Evolutionary conservation across 2,329 filamentous ascomycete species (phyloP), one percentile per base, ranked within the genome.

Genomic region (Penicillium sp.): DNA sequence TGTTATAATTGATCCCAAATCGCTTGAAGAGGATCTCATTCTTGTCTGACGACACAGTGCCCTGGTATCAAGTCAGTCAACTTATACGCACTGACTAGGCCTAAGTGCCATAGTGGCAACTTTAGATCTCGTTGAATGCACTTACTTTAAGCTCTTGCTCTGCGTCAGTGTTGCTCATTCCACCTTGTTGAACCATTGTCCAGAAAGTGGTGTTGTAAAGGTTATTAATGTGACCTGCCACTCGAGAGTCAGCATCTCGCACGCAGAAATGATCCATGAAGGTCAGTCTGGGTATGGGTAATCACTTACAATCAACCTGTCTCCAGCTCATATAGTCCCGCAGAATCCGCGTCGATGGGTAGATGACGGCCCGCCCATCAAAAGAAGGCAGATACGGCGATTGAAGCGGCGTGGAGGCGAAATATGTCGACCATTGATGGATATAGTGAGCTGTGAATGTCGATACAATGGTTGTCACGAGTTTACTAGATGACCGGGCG

Each of bases 151-250:
- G 76, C 43, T 80, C 78, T 58, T 84, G 78, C 62, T 97, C 91
- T 0, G 93, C 93, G 43, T 87, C 84, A 35, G 82, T 84, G 19
- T 81, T 78, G 36, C 79, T 82, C 71, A 93, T 77, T 0, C 84
- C 86, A 2, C 87, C 90, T 33, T 80, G 72, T 49, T 87, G 80
- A 15, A 97, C 84, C 56, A 98, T 73, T 1, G 84, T 75, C 93
- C 93, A 98, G 64, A 97, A 97, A 0, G 88, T 87, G 0, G 93
- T 98, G 63, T 98, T 98, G 68, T 96, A 98, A 4, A 98, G 78
- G 59, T 98, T 98, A 66, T 98, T 98, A 56, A 98, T 94, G 63
- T 98, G 93, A 51, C 87, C 87, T 91, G 44, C n/a, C 11, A 14
- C 8, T 14, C 13, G 3, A 10, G 11, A 7, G 13, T 49, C 17